Evolutionary conservation across 2,329 filamentous ascomycete genomes (phyloP), one percentile per base, ranked within the genome.

Genomic region (Penicillium sp.): DNA sequence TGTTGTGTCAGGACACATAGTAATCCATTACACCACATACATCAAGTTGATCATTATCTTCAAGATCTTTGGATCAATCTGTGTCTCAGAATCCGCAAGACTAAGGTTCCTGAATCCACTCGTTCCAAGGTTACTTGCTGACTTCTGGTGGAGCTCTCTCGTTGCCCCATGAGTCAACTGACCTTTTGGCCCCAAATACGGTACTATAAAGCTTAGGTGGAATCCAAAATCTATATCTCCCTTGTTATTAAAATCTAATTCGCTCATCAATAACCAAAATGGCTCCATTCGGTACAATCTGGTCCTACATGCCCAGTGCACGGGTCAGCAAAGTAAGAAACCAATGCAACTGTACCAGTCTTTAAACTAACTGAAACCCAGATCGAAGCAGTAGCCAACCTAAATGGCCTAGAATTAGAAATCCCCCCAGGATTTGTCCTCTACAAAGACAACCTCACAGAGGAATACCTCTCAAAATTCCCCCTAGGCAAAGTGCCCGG

Each of bases 401-500:
- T 80, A 46, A 81, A 79, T 58, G 74, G 62, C 44, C 59, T 71
- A 21, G 60, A 66, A n/a, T 21, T 71, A 21, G 51, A 55, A 2
- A 31, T 63, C 26, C 65, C 52, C 7, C 68, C 73, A n/a, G 69
- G 70, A 57, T 82, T 81, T 68, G 57, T 69, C 42, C 74, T 79
- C 61, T 67, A 71, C 54, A 68, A 72, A 48, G 76, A 74, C 58
- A 83, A 81, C 73, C 66, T 67, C 44, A 72, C 70, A n/a, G 70
- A 76, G 3, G 78, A 79, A 4, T 83, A 77, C 71, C 68, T 79
- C 14, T 58, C 76, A 69, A 82, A 83, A 62, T 83, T 82, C 70
- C 79, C 81, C 11, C 65, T 81, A 39, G 81, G 80, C 64, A 83
- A 82, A 65, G 77, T 83, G 9, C 81, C 81, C 10, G 75, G 75